Evolutionary conservation across 2,329 filamentous ascomycete species (phyloP), one percentile per base, ranked within the genome.

Genomic region (Helotiales sp.): DNA sequence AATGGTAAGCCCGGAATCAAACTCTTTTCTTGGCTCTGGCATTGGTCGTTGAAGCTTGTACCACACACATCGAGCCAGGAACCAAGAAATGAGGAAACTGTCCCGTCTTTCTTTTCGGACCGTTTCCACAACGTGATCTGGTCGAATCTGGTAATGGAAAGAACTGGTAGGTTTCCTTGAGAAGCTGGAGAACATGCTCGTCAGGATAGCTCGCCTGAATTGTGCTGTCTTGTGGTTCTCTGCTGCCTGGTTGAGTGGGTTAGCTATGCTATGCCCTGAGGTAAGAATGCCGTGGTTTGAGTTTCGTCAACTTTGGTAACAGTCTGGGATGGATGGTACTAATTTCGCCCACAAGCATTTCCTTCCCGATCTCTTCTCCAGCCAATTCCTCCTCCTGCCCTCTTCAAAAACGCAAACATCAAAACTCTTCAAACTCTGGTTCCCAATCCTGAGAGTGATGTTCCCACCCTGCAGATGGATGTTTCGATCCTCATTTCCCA

Each of bases 241-340:
- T 20, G 54, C 30, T 34, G n/a, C 4, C 26, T 57, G 30, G 20
- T 20, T 37, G 11, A 15, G 47, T 15, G n/a, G 5, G 22, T 28
- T 50, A 3, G 47, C 10, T n/a, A n/a, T n/a, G 40, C 40, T 37
- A 24, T 57, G 30, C 20, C 54, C 10, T 57, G 54, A 15, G 40
- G 30, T n/a, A 57, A 37, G 54, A 32, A 24, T 37, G 17, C 20
- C 20, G n/a, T 40, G 54, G 54, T 40, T 34, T 57, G 54, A 32
- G 30, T 40, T 57, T 34, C 32, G 54, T 57, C 54, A 57, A 57
- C 54, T 57, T 6, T 57, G 54, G 54, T 57, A 57, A 57, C 32
- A 32, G 30, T 24, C 32, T 57, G 54, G 54, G 32, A 57, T 57
- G 54, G 32, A 57, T 20, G 54, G 20, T 24, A 57, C 30, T 37